These are phyloP conservation scores for Zoysia matrella DNA, from an alignment of 202 grass and related monocot genomes.

Conservation along the genomic window DNA sequence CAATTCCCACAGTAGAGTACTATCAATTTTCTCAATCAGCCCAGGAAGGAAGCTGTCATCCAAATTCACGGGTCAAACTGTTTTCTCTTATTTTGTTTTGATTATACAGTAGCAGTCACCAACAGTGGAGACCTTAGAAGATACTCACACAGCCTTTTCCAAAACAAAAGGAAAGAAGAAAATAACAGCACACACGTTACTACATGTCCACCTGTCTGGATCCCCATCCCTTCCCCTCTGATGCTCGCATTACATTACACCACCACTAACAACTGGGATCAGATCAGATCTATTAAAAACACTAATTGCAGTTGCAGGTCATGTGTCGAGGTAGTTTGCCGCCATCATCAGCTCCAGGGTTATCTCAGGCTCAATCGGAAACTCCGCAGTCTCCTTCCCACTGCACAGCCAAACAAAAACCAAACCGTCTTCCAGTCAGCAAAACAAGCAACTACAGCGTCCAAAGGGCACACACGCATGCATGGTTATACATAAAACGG, in stretches of 20 bases:
- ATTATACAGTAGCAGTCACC: background rate
- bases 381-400: constrained; percentile 78
- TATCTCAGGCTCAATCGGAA: constrained; percentile 80
- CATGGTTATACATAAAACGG: too few species aligned
- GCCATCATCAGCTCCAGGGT: constrained; percentile 97
- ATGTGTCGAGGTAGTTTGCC: constrained; percentile 88
- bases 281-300: background rate
- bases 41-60: background rate
- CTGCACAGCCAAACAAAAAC: constrained; percentile 42
- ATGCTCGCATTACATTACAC: constrained; percentile 8
- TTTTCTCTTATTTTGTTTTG: background rate
- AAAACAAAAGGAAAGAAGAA: background rate
- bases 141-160: background rate
- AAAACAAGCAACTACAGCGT: background rate
- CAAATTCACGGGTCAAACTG: background rate
- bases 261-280: background rate
- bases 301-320: background rate
- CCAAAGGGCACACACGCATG: too few species aligned
- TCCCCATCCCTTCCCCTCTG: background rate
- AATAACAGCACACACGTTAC: background rate
- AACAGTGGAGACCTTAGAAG: background rate
- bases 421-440: constrained; percentile 3
- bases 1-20: too few species aligned
- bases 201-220: background rate
- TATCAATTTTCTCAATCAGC: too few species aligned